Percentiles rank a stretch among this genome's conserved stretches.
Conservation (phyloP, 2,329 filamentous ascomycete species). For the Tolypocladium ophioglossoides region DNA sequence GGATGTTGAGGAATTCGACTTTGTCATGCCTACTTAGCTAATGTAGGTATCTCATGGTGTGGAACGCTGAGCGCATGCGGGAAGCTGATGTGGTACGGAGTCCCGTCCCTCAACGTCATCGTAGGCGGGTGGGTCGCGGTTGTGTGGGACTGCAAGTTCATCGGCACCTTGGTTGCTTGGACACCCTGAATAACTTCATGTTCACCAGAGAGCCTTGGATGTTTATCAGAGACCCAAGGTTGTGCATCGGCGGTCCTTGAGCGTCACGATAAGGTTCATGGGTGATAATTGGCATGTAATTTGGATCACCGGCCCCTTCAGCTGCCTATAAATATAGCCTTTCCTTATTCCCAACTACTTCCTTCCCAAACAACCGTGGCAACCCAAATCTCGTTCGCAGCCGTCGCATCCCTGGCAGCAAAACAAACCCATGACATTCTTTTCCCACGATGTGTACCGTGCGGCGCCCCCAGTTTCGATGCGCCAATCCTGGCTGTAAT, state of each 20-base stretch:
- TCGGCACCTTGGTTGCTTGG: not conserved
- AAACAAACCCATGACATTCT: not conserved
- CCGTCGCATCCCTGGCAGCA: not conserved
- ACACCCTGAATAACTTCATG: not conserved
- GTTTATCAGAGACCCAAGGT: too few species aligned
- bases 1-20: not conserved
- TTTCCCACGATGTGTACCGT: not conserved
- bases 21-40: not conserved
- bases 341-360: not conserved
- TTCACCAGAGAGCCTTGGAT: not conserved
- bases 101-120: constrained; percentile 23
- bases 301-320: not conserved
- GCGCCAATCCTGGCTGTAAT: not conserved
- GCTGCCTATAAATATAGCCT: not conserved
- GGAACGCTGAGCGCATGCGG: not conserved
- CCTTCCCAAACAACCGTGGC: not conserved
- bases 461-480: not conserved
- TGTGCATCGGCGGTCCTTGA: not conserved
- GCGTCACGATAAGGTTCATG: not conserved
- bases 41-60: not conserved
- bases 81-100: not conserved
- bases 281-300: too few species aligned
- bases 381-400: not conserved
- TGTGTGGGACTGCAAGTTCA: too few species aligned
- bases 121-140: constrained; percentile 20